These are phyloP conservation scores for Orbilia quercus DNA, from an alignment of 2,329 filamentous ascomycete genomes.

Conservation along the genomic window DNA sequence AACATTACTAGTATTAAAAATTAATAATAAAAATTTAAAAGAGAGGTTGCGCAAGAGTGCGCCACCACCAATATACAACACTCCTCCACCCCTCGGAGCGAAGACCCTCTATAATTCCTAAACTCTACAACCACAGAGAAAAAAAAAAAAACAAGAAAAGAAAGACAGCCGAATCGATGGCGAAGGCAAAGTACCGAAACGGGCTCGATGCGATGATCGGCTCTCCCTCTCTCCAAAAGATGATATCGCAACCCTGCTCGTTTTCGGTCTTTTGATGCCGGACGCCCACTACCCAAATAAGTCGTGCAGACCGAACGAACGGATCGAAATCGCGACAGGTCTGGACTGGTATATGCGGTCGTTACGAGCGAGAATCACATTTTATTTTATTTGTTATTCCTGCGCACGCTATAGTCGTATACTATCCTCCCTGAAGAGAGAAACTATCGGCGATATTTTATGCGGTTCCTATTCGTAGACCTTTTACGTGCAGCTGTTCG, in stretches of 20 bases:
- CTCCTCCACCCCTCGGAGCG: slow-evolving; percentile 35
- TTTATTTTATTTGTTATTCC: too few species aligned
- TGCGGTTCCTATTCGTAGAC: too few species aligned
- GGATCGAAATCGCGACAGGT: background rate
- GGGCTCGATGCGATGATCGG: slow-evolving; percentile 5
- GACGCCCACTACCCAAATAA: background rate
- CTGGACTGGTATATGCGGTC: slow-evolving; percentile 12
- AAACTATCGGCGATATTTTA: too few species aligned
- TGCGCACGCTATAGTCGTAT: too few species aligned
- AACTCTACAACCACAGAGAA: background rate
- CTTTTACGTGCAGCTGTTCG: too few species aligned
- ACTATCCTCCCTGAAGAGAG: too few species aligned
- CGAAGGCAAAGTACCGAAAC: slow-evolving; percentile 13
- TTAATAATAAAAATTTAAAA: too few species aligned
- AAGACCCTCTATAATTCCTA: background rate
- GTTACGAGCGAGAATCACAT: too few species aligned
- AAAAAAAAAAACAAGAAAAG: background rate
- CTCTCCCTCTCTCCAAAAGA: too few species aligned
- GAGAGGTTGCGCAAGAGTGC: background rate
- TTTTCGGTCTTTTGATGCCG: slow-evolving; percentile 14
- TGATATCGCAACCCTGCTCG: slow-evolving; percentile 9
- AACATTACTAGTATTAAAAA: too few species aligned
- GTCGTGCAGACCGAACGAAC: background rate
- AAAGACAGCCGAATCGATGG: background rate
- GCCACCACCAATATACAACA: slow-evolving; percentile 30